These are phyloP conservation scores for Ustilago cynodontis DNA, from an alignment of 1,284 basidiomycete genomes.

Conservation along the genomic window DNA sequence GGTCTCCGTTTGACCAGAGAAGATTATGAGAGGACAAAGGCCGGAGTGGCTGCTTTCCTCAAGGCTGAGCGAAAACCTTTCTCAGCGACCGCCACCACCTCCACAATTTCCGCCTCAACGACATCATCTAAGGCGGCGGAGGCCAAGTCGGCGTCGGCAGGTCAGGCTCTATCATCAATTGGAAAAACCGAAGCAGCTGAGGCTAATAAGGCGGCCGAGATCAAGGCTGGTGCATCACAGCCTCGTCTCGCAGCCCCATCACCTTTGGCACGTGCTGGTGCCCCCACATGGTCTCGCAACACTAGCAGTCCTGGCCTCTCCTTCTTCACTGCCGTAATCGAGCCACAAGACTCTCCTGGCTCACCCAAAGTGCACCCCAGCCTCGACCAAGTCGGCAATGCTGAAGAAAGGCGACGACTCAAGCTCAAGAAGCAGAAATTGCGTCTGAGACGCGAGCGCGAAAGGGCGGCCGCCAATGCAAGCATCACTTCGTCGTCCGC, in stretches of 20 bases:
- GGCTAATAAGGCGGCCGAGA: constrained; percentile 12
- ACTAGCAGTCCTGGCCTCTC: constrained; percentile 52
- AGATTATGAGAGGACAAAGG: constrained; percentile 66
- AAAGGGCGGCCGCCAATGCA: constrained; percentile 23
- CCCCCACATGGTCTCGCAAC: constrained; percentile 38
- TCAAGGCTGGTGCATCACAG: constrained; percentile 16
- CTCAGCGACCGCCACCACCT: constrained; percentile 6
- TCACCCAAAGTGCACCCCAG: constrained; percentile 43
- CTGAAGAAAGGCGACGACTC: constrained; percentile 55
- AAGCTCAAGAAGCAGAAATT: constrained; percentile 57
- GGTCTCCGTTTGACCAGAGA: constrained; percentile 64
- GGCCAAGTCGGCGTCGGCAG: background rate
- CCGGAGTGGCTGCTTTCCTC: constrained; percentile 67
- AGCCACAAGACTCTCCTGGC: constrained; percentile 33
- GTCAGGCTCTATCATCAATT: constrained; percentile 1
- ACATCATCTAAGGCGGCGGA: constrained; percentile 16
- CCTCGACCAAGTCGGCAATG: constrained; percentile 59
- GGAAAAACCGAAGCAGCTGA: constrained; percentile 14
- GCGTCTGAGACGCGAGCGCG: constrained; percentile 38
- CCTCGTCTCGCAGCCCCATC: constrained; percentile 34
- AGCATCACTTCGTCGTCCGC: constrained; percentile 10
- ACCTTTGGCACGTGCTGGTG: constrained; percentile 25
- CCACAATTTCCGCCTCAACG: constrained; percentile 8
- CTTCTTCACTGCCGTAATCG: constrained; percentile 59
- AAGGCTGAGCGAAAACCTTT: constrained; percentile 59